These are phyloP conservation scores for Ilyonectria mors-panacis DNA, from an alignment of 2,329 filamentous ascomycete genomes.

Conservation along the genomic window DNA sequence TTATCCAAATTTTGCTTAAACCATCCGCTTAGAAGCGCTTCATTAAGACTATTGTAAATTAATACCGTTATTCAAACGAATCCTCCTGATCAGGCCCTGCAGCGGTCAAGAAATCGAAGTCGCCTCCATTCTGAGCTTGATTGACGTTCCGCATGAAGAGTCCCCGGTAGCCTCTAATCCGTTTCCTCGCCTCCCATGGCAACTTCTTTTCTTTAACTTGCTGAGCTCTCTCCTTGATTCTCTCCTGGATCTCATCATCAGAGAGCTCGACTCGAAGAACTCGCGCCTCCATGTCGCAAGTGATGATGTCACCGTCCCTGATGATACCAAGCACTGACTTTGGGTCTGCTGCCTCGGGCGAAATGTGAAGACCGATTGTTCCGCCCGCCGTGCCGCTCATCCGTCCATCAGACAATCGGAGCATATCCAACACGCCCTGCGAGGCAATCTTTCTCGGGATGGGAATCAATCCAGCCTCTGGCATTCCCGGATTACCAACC, in stretches of 20 bases:
- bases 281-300: conserved; percentile 80
- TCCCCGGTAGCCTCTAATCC: conserved; percentile 69
- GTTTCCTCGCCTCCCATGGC: conserved; percentile 55
- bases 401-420: conserved; percentile 87
- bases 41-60: conserved; percentile 4
- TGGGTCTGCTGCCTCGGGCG: conserved; percentile 84
- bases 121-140: conserved; percentile 71
- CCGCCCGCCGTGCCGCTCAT: conserved; percentile 91
- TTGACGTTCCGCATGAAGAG: conserved; percentile 73
- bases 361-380: conserved; percentile 90
- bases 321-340: conserved; percentile 85
- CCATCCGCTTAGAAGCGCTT: background rate
- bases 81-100: conserved; percentile 46
- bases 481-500: conserved; percentile 93
- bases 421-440: conserved; percentile 82
- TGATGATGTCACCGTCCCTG: conserved; percentile 81
- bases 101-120: conserved; percentile 74
- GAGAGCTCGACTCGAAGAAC: conserved; percentile 72
- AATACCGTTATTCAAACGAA: background rate
- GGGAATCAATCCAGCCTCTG: conserved; percentile 78
- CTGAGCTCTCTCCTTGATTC: conserved; percentile 74
- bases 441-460: conserved; percentile 84
- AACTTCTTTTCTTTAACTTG: conserved; percentile 46
- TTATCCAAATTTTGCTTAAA: conserved; percentile 34
- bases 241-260: conserved; percentile 76